Evolutionary conservation across 306 rosid species (phyloP).

Genomic region (Gastrolobium bilobum): DNA sequence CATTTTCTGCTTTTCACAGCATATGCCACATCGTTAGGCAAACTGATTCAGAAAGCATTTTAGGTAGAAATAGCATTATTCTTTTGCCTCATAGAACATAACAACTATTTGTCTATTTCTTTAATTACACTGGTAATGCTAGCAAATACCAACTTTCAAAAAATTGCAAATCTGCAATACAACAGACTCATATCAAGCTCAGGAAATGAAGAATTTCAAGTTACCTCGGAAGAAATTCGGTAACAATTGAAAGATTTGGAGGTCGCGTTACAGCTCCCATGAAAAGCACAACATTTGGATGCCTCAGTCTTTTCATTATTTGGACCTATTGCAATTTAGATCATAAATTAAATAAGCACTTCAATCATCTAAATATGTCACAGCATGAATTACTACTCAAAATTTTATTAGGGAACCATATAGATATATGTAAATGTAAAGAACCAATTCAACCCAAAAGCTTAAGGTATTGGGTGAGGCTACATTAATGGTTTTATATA

Average conservation of each 20-base stretch:
- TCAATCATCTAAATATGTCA: constrained; percentile 36
- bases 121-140: constrained; percentile 10
- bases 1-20: neutral
- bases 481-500: no score
- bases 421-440: no score
- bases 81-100: constrained; percentile 26
- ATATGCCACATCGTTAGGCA: constrained; percentile 2
- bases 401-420: neutral
- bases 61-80: constrained; percentile 30
- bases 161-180: constrained; percentile 32
- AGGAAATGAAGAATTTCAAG: constrained; percentile 45
- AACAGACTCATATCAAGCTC: constrained; percentile 23
- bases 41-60: constrained; percentile 14
- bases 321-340: constrained; percentile 73
- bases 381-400: neutral
- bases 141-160: constrained; percentile 42
- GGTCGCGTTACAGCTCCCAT: constrained; percentile 98
- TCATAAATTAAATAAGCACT: constrained; percentile 46
- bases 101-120: constrained; percentile 20
- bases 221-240: constrained; percentile 99
- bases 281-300: constrained; percentile 99
- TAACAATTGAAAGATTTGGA: constrained; percentile 94
- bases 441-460: no score
- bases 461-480: no score
- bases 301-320: constrained; percentile 93